phyloP scores from a whole-genome alignment of 1,139 yeast genomes.

The Geotrichum europaeum region DNA sequence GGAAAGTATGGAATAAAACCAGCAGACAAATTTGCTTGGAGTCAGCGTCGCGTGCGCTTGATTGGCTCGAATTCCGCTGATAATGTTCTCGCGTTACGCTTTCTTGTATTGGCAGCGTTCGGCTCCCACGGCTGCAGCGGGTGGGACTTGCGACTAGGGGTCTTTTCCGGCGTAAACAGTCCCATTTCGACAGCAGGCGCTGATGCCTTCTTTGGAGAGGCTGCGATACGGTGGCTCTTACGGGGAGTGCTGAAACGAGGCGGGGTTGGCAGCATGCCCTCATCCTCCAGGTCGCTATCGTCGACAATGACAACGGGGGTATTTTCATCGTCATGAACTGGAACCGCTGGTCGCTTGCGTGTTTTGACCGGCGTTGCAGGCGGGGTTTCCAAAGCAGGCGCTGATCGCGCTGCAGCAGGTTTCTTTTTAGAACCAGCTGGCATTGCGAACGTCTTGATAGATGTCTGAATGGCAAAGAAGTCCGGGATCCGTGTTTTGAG shows the following conservation, averaged over 20 bases:
- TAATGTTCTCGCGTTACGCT: background rate
- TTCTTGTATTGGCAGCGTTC: background rate
- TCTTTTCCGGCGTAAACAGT: slow-evolving; percentile 5
- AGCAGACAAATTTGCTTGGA: background rate
- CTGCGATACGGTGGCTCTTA: background rate
- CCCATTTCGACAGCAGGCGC: background rate
- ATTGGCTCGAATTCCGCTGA: background rate
- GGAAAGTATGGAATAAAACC: too few relatives aligned
- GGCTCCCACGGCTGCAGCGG: background rate
- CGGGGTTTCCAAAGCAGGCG: background rate
- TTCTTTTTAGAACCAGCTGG: background rate
- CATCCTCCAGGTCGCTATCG: background rate
- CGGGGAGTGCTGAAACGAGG: background rate
- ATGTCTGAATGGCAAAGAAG: slow-evolving; percentile 52
- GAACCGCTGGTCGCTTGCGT: background rate
- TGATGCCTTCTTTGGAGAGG: background rate
- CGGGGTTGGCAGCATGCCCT: background rate
- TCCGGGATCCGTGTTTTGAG: slow-evolving; percentile 51
- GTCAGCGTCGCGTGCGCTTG: background rate
- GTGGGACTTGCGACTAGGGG: background rate
- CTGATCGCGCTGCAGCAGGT: too few relatives aligned
- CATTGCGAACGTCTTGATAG: slow-evolving; percentile 25
- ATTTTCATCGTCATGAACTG: background rate
- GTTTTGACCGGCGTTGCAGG: slow-evolving; percentile 9
- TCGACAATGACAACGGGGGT: background rate